Percentiles rank a stretch among this genome's conserved stretches.
Evolutionary conservation across 83 land plant genomes (phyloP).

Genomic region (Larix sibirica): DNA sequence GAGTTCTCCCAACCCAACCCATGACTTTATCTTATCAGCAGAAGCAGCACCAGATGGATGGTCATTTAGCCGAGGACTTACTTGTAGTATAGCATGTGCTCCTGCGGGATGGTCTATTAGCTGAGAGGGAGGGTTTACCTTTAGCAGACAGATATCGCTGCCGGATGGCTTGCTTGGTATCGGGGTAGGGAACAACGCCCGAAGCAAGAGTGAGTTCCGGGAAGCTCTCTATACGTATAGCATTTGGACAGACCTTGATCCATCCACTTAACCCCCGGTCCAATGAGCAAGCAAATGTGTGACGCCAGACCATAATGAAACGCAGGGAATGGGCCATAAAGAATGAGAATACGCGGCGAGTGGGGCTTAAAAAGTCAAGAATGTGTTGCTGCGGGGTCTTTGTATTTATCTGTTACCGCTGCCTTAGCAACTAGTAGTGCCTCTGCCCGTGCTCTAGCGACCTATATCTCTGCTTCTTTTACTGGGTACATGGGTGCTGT

Average conservation of each 20-base stretch:
- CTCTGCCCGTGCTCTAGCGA: neutral
- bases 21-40: no score
- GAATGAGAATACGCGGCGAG: neutral
- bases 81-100: no score
- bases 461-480: neutral
- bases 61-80: no score
- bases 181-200: no score
- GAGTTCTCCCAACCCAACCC: no score
- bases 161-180: no score
- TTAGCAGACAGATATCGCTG: no score
- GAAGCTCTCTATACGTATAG: no score
- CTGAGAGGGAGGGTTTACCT: no score
- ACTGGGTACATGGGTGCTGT: neutral
- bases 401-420: neutral
- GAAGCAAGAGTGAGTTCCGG: no score
- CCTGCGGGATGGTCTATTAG: no score
- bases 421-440: neutral
- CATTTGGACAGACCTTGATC: neutral
- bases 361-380: neutral
- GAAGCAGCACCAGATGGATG: no score
- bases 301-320: neutral
- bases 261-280: neutral
- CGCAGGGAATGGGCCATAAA: neutral
- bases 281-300: neutral
- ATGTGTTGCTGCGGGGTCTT: neutral